phyloP scores from a whole-genome alignment of 139 green algal species.

The Micractinium conductrix region DNA sequence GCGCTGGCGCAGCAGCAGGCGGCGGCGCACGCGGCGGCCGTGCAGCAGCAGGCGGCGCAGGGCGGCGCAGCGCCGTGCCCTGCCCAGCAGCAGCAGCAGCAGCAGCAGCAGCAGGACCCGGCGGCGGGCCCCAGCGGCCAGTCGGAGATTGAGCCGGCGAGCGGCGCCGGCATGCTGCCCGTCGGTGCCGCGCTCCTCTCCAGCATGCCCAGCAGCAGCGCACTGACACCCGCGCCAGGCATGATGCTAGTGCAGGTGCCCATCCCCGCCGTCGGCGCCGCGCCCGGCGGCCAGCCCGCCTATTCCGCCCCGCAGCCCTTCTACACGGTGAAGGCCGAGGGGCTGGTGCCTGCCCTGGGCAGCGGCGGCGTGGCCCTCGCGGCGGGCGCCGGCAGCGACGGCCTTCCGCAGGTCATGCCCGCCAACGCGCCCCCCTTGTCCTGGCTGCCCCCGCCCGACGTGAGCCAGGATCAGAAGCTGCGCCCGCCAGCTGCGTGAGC shows the following conservation, averaged over 20 bases:
- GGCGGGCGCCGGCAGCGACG: too few relatives aligned
- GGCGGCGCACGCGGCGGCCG: background rate
- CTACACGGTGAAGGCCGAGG: background rate
- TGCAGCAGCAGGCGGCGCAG: background rate
- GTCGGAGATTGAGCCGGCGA: background rate
- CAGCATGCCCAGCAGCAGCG: constrained; percentile 10
- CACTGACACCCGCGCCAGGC: background rate
- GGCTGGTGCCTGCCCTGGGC: background rate
- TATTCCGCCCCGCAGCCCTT: background rate
- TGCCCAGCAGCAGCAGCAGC: background rate
- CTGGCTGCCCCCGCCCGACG: constrained; percentile 46
- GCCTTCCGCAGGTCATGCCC: background rate
- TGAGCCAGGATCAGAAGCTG: constrained; percentile 47
- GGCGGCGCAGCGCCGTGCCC: too few relatives aligned
- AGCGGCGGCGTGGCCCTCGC: constrained; percentile 4
- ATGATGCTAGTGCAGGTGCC: constrained; percentile 38
- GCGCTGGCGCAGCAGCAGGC: constrained; percentile 17
- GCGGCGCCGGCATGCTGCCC: too few relatives aligned
- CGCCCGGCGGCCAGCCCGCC: background rate
- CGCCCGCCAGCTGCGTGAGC: constrained; percentile 15
- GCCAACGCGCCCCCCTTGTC: constrained; percentile 3
- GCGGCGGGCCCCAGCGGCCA: background rate
- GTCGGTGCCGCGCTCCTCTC: background rate
- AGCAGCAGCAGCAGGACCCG: constrained; percentile 4
- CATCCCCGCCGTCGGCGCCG: background rate